Evolutionary conservation across 495 filamentous ascomycete genomes (phyloP).

Genomic region (Annulohypoxylon bovei): DNA sequence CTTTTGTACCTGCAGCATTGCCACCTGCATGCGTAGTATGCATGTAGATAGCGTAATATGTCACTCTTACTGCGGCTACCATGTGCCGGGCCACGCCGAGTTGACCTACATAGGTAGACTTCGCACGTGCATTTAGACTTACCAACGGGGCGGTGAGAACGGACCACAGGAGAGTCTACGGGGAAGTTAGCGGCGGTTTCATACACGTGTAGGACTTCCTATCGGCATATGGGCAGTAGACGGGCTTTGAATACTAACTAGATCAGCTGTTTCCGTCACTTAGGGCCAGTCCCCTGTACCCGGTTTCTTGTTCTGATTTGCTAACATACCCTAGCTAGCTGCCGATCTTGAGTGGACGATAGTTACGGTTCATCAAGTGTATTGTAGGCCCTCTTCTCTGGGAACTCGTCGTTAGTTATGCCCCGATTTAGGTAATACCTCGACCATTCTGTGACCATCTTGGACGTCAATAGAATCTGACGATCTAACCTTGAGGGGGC

Average conservation of each 20-base stretch:
- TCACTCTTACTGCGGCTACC: conserved; percentile 6
- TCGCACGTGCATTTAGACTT: conserved; percentile 1
- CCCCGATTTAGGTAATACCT: not conserved
- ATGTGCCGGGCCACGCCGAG: conserved; percentile 11
- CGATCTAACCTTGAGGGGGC: not conserved
- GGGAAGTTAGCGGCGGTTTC: not conserved
- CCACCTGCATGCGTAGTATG: not conserved
- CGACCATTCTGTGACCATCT: not conserved
- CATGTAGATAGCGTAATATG: not conserved
- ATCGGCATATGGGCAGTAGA: conserved; percentile 2
- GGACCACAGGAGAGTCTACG: not conserved
- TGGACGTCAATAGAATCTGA: not conserved
- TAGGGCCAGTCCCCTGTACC: not conserved
- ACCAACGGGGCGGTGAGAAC: conserved; percentile 12
- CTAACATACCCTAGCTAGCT: not conserved
- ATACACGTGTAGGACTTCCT: conserved; percentile 8
- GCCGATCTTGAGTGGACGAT: conserved; percentile 3
- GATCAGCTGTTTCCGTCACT: conserved; percentile 12
- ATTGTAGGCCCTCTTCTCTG: not conserved
- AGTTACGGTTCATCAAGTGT: not conserved
- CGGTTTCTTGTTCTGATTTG: not conserved
- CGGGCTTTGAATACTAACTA: not conserved
- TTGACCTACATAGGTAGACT: not conserved
- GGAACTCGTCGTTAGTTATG: not conserved
- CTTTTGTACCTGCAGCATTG: conserved; percentile 10